Evolutionary conservation across 352 stramenopile genomes (phyloP).

Genomic region (Pythium brassicae): DNA sequence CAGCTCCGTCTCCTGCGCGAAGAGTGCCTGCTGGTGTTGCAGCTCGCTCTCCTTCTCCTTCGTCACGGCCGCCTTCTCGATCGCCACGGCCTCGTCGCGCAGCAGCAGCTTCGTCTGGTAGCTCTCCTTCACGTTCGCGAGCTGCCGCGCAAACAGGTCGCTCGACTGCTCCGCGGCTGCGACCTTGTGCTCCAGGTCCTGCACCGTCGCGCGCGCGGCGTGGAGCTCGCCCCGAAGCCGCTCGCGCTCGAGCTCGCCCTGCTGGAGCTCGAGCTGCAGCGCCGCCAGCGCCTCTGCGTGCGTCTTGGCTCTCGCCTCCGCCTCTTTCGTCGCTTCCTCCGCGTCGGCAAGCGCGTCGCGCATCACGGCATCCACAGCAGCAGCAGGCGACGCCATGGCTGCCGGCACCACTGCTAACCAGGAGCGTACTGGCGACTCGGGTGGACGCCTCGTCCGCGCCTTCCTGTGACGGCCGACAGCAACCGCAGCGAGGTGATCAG

Average conservation of each 20-base stretch:
- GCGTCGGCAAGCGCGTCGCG: neutral
- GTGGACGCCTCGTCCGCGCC: slow-evolving; percentile 16
- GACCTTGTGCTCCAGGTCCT: slow-evolving; percentile 34
- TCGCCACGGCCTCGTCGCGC: slow-evolving; percentile 26
- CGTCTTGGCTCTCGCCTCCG: slow-evolving; percentile 13
- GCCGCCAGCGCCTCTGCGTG: slow-evolving; percentile 18
- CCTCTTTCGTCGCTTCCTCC: slow-evolving; percentile 1
- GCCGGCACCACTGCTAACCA: neutral
- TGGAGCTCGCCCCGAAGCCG: slow-evolving; percentile 18
- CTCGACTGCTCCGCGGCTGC: slow-evolving; percentile 31
- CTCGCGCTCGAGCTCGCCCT: slow-evolving; percentile 17
- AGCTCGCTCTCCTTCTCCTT: slow-evolving; percentile 32
- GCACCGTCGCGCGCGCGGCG: slow-evolving; percentile 13
- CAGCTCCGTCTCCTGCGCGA: slow-evolving; percentile 27
- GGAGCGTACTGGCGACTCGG: slow-evolving; percentile 12
- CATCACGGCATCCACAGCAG: slow-evolving; percentile 3
- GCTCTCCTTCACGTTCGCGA: slow-evolving; percentile 39
- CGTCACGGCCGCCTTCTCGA: slow-evolving; percentile 23
- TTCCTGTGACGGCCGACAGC: slow-evolving; percentile 11
- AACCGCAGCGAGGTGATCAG: slow-evolving; percentile 5
- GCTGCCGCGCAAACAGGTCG: slow-evolving; percentile 31
- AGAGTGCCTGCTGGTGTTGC: slow-evolving; percentile 26
- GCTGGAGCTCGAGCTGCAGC: slow-evolving; percentile 17
- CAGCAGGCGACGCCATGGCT: neutral
- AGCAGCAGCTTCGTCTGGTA: slow-evolving; percentile 37